Percentiles rank a stretch among this genome's conserved stretches.
Evolutionary conservation across 495 filamentous ascomycete genomes (phyloP).

Genomic region (Extremus antarcticus): DNA sequence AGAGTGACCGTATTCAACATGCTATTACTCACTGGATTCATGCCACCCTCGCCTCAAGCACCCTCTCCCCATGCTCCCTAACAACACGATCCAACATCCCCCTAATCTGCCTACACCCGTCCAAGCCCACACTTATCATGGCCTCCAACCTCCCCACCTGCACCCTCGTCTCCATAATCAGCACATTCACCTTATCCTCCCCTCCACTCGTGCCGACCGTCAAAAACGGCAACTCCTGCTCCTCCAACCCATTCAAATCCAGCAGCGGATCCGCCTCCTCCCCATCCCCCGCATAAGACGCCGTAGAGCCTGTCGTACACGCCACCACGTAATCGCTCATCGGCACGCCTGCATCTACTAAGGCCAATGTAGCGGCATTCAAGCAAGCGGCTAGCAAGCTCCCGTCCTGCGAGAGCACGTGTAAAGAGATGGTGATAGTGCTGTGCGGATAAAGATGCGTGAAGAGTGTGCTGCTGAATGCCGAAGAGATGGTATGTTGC

Average conservation of each 20-base stretch:
- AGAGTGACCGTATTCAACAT: too few species aligned
- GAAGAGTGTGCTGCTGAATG: constrained; percentile 65
- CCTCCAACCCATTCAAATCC: constrained; percentile 76
- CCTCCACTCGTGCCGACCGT: constrained; percentile 59
- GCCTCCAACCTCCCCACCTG: constrained; percentile 69
- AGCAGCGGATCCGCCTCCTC: constrained; percentile 72
- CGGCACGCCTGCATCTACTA: constrained; percentile 88
- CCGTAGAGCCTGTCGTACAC: constrained; percentile 73
- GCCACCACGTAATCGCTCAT: constrained; percentile 86
- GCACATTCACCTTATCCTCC: constrained; percentile 59
- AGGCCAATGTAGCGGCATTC: constrained; percentile 85
- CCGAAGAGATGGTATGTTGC: constrained; percentile 57
- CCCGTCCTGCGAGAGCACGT: constrained; percentile 84
- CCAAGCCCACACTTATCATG: constrained; percentile 83
- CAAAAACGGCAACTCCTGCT: constrained; percentile 79
- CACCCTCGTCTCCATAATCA: constrained; percentile 76
- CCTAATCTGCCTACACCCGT: constrained; percentile 79
- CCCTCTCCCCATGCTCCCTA: constrained; percentile 49
- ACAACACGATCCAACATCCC: constrained; percentile 65
- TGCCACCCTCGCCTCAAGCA: constrained; percentile 40
- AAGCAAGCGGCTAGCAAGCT: constrained; percentile 78
- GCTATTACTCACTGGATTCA: background rate
- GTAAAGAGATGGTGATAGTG: constrained; percentile 69
- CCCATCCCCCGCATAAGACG: constrained; percentile 48
- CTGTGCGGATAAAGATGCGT: constrained; percentile 83